A percentile compares a stretch with the other conserved stretches of the same genome.
These are phyloP conservation scores for Kodamaea sp. DNA, from an alignment of 1,139 yeast species.

Conservation along the genomic window DNA sequence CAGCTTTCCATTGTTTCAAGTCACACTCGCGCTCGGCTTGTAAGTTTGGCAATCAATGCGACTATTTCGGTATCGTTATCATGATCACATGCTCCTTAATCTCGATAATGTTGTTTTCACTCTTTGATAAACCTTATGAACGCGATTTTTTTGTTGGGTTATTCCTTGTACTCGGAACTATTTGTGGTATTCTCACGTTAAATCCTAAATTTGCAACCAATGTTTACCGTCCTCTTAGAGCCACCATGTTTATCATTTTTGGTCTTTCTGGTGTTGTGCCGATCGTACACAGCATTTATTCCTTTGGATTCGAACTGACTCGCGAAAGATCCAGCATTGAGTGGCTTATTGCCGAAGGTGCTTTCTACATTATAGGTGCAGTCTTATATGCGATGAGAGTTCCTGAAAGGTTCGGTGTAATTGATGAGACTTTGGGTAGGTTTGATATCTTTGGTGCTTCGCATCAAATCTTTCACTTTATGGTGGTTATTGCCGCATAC, in stretches of 20 bases:
- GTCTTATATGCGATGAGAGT: slow-evolving; percentile 69
- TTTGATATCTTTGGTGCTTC: slow-evolving; percentile 79
- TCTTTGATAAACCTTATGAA: slow-evolving; percentile 45
- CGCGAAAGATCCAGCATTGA: slow-evolving; percentile 48
- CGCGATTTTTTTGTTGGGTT: slow-evolving; percentile 45
- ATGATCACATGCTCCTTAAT: slow-evolving; percentile 73
- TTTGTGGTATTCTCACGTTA: slow-evolving; percentile 64
- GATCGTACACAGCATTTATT: slow-evolving; percentile 45
- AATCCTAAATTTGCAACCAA: slow-evolving; percentile 63
- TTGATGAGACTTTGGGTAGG: slow-evolving; percentile 36
- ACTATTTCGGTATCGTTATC: slow-evolving; percentile 81
- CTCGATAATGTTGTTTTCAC: slow-evolving; percentile 67
- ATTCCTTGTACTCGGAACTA: slow-evolving; percentile 53
- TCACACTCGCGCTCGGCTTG: slow-evolving; percentile 66
- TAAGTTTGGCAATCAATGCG: slow-evolving; percentile 71
- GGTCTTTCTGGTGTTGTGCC: slow-evolving; percentile 82
- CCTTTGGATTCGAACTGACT: slow-evolving; percentile 40
- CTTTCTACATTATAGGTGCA: slow-evolving; percentile 76
- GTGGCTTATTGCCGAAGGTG: slow-evolving; percentile 69
- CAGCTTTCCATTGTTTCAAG: slow-evolving; percentile 73
- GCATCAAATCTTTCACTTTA: slow-evolving; percentile 81
- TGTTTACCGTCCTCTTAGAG: slow-evolving; percentile 72
- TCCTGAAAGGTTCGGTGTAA: slow-evolving; percentile 74
- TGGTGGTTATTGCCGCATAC: slow-evolving; percentile 78
- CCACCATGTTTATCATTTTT: slow-evolving; percentile 73